phyloP scores from a whole-genome alignment of 768 basidiomycete genomes.

The Myochromella boudieri region DNA sequence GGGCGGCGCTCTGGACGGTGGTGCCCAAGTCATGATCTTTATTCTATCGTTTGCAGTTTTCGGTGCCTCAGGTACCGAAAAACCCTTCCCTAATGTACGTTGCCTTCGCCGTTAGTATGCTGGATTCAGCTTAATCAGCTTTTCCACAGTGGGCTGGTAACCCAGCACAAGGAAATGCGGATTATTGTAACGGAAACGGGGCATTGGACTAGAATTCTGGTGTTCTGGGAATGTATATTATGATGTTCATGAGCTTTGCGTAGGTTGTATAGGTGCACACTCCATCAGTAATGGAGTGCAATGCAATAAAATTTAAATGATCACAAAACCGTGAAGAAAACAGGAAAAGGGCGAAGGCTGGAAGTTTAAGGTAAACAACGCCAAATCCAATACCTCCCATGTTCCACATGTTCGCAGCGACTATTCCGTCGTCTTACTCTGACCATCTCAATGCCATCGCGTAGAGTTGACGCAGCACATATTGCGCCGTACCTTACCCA shows the following conservation, averaged over 20 bases:
- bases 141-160: conserved; percentile 51
- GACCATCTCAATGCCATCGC: conserved; percentile 43
- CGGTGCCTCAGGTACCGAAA: conserved; percentile 53
- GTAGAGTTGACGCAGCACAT: conserved; percentile 47
- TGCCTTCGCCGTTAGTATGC: background rate
- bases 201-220: conserved; percentile 47
- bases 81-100: conserved; percentile 49
- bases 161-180: conserved; percentile 50
- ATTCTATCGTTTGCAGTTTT: conserved; percentile 65
- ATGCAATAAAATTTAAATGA: too few relatives aligned
- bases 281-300: too few relatives aligned
- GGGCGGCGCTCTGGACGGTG: conserved; percentile 65
- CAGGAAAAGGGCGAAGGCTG: too few relatives aligned
- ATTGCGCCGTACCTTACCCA: conserved; percentile 61
- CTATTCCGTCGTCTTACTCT: conserved; percentile 31
- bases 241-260: too few relatives aligned
- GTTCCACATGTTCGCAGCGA: conserved; percentile 36
- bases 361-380: conserved; percentile 28
- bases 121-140: conserved; percentile 5
- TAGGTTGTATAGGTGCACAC: too few relatives aligned
- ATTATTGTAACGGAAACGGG: conserved; percentile 62
- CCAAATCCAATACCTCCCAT: conserved; percentile 42
- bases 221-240: too few relatives aligned
- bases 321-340: too few relatives aligned
- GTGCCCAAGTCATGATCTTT: conserved; percentile 65